Conservation (phyloP, 169 alveolate species). For the Prorocentrum cordatum region DNA sequence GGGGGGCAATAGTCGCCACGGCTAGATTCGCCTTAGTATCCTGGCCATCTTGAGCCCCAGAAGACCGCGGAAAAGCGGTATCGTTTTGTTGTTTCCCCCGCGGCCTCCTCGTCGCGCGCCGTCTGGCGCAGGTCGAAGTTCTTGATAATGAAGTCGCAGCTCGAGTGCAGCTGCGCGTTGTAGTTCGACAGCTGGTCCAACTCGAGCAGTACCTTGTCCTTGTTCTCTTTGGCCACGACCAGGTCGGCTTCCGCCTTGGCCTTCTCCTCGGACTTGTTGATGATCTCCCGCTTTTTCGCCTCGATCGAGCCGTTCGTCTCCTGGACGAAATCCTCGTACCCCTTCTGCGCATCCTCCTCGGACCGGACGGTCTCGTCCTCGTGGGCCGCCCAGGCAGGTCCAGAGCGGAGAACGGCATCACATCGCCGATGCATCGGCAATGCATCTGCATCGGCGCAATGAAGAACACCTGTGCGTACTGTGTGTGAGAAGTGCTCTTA, state of each 20-base stretch:
- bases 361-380: neutral
- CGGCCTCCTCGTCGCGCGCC: constrained; percentile 46
- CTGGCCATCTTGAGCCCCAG: no score
- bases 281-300: neutral
- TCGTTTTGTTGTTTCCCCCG: no score
- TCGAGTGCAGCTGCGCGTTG: neutral
- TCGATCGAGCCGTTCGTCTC: neutral
- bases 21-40: no score
- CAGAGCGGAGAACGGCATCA: neutral
- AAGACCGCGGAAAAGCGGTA: no score
- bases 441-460: neutral
- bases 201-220: neutral
- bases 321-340: neutral
- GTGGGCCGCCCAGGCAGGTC: neutral
- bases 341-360: neutral
- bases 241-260: constrained; percentile 1
- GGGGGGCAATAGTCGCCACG: no score
- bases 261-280: neutral
- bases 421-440: neutral
- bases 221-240: neutral
- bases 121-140: constrained; percentile 55
- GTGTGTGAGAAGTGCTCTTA: no score
- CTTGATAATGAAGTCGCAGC: constrained; percentile 52
- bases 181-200: neutral
- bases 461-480: no score